phyloP scores from a whole-genome alignment of 169 alveolate genomes.

The Fabrea salina region DNA sequence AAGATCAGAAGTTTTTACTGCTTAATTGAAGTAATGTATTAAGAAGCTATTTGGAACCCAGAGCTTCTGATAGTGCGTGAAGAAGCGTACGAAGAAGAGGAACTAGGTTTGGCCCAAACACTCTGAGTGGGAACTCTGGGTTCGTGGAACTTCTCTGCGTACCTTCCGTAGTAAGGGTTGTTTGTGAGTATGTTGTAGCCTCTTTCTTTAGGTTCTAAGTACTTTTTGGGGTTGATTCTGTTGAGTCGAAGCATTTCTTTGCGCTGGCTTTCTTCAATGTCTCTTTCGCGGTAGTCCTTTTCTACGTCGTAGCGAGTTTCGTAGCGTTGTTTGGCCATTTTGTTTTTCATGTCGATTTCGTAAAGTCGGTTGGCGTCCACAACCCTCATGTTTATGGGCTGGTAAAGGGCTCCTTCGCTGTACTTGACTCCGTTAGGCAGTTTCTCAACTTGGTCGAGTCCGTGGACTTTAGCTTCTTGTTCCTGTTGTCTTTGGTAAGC shows the following conservation, averaged over 20 bases:
- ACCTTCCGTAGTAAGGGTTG: slow-evolving; percentile 20
- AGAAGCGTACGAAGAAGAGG: neutral
- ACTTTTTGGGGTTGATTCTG: slow-evolving; percentile 8
- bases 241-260: neutral
- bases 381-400: slow-evolving; percentile 24
- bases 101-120: neutral
- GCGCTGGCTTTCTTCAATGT: slow-evolving; percentile 24
- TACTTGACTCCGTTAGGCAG: slow-evolving; percentile 40
- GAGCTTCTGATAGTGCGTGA: neutral
- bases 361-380: slow-evolving; percentile 23
- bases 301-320: slow-evolving; percentile 39
- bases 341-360: slow-evolving; percentile 34
- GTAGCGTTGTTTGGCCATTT: slow-evolving; percentile 39
- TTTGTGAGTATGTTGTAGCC: slow-evolving; percentile 29
- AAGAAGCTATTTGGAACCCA: neutral
- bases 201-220: neutral
- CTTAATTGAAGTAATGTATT: neutral
- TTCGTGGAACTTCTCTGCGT: neutral
- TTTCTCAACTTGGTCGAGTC: slow-evolving; percentile 13
- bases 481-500: neutral
- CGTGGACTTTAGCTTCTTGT: slow-evolving; percentile 23
- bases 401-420: slow-evolving; percentile 32
- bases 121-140: neutral
- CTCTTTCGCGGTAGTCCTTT: slow-evolving; percentile 38
- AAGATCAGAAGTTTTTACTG: slow-evolving; percentile 25